Conservation (phyloP, 306 rosid species). For the Herpetospermum pedunculosum region DNA sequence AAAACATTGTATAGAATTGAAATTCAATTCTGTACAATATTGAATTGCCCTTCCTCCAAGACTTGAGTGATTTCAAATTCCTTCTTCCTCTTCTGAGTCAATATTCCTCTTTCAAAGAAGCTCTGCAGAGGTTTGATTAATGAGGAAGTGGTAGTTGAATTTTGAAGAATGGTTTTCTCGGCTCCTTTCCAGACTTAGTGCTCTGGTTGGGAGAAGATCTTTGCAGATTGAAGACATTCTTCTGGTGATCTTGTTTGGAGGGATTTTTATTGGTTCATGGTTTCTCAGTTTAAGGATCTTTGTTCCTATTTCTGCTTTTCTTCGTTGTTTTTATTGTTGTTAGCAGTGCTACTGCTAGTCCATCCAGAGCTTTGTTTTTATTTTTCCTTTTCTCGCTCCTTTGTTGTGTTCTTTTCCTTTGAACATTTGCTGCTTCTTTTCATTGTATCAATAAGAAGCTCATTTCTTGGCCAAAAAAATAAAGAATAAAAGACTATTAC, state of each 20-base stretch:
- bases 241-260: background rate
- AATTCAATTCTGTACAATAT: no score
- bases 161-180: background rate
- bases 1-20: no score
- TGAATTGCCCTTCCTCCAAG: no score
- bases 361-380: background rate
- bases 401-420: no score
- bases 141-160: background rate
- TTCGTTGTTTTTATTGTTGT: background rate
- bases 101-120: background rate
- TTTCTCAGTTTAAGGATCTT: background rate
- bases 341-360: background rate
- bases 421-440: no score
- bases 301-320: background rate
- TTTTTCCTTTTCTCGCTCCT: background rate
- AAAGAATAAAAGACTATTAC: no score
- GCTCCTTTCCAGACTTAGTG: background rate
- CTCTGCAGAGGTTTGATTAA: background rate
- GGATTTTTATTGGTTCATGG: background rate
- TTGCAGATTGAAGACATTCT: background rate
- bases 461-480: no score
- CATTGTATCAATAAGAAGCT: no score
- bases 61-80: no score
- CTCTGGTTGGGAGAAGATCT: background rate
- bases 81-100: no score